Evolutionary conservation across 768 basidiomycete species (phyloP).

Genomic region (Tephrocybe sp.): DNA sequence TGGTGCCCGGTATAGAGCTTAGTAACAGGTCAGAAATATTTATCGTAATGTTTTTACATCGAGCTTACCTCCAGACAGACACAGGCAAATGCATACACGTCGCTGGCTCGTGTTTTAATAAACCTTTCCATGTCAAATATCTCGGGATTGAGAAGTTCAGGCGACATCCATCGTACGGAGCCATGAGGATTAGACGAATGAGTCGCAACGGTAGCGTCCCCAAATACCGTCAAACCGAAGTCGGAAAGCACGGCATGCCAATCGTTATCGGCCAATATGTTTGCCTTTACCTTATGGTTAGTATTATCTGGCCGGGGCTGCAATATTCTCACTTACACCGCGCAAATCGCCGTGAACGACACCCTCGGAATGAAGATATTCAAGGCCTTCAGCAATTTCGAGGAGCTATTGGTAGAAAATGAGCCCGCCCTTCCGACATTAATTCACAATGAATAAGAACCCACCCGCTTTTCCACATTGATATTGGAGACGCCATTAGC

Average conservation of each 20-base stretch:
- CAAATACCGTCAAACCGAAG: conserved; percentile 31
- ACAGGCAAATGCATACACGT: conserved; percentile 33
- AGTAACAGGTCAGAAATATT: neutral
- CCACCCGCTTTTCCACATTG: conserved; percentile 15
- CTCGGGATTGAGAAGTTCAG: conserved; percentile 32
- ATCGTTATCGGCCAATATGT: conserved; percentile 29
- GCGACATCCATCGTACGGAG: conserved; percentile 34
- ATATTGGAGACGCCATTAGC: conserved; percentile 17
- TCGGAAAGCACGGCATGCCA: conserved; percentile 32
- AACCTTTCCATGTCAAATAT: conserved; percentile 20
- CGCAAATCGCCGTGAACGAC: conserved; percentile 23
- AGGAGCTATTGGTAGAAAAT: conserved; percentile 17
- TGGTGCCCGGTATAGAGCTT: conserved; percentile 17
- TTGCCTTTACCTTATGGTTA: conserved; percentile 19
- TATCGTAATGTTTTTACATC: no score
- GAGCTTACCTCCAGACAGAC: conserved; percentile 30
- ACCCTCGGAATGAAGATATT: conserved; percentile 21
- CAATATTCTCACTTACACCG: conserved; percentile 11
- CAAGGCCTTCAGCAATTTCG: conserved; percentile 21
- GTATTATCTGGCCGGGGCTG: neutral
- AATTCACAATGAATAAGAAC: no score
- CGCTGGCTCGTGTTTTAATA: conserved; percentile 24
- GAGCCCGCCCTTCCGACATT: no score
- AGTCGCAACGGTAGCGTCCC: conserved; percentile 24
- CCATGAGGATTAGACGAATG: conserved; percentile 24